Base-by-base conservation (phyloP, 768 basidiomycete species). In the Guyanaporus albipodus region DNA sequence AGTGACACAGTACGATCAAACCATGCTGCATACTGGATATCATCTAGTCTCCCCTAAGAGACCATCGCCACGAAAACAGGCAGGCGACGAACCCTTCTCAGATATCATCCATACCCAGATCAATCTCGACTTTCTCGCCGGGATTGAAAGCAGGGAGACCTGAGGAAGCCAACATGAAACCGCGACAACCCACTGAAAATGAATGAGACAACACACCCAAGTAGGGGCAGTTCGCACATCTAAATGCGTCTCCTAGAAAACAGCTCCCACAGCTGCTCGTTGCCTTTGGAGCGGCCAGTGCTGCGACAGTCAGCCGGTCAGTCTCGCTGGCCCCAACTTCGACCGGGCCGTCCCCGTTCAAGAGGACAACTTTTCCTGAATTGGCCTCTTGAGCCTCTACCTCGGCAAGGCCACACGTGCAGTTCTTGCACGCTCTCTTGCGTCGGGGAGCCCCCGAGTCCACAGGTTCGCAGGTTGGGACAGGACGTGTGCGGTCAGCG, bases 191-290 rank as follows among this genome's bases (percentile, higher is more conserved):
- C 14, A 14, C 18, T 44, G 46, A 42, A 33, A 28, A 24, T 35
- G 14, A 40, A 28, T 31, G n/a, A n/a, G n/a, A n/a, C n/a, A 15
- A 79, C 89, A 50, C 56, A 97, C 95, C 95, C 36, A 91, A 74
- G 69, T 97, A 99, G 23, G 96, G 96, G 67, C 96, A 99, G 43
- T 91, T 82, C 19, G 85, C 86, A 68, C 96, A 99, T 61, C 96
- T 76, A 72, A 99, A 99, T 3, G 96, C 96, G 68, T 99, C 96
- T 9, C 96, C 96, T 29, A 98, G 72, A 74, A 91, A 98, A 74
- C 96, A 99, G 71, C 77, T 97, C 14, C 94, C 95, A 72, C 96
- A 98, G 62, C 91, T 92, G 63, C 93, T 95, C 44, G 93, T 97
- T 29, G 89, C 91, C 71, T 91, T 90, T 11, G 84, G 82, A 12